These are phyloP conservation scores for Ophiocordyceps camponoti-leonardi DNA, from an alignment of 2,329 filamentous ascomycete species.

Conservation along the genomic window DNA sequence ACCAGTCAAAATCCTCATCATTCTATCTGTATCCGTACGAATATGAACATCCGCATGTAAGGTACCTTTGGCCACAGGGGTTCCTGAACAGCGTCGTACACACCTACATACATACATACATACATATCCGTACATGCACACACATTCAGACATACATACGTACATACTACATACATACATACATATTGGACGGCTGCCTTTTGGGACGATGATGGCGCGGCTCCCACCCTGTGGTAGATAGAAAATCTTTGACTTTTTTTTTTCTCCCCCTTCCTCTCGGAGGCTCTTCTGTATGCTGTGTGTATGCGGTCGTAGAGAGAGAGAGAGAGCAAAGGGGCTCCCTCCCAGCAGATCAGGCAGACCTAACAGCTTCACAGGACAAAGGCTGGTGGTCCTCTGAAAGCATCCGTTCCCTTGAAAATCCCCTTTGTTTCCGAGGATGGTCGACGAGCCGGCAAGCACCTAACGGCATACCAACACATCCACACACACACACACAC, in stretches of 20 bases:
- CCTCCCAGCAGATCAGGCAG: background rate
- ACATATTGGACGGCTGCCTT: too few species aligned
- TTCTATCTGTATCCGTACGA: background rate
- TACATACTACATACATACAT: too few species aligned
- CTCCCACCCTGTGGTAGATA: too few species aligned
- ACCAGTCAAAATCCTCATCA: background rate
- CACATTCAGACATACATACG: too few species aligned
- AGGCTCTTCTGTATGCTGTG: too few species aligned
- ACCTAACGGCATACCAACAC: background rate
- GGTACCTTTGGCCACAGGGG: background rate
- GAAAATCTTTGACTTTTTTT: too few species aligned
- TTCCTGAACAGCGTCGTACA: background rate
- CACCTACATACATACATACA: too few species aligned
- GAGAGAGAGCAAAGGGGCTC: background rate
- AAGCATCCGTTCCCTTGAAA: background rate
- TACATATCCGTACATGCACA: too few species aligned
- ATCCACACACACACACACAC: background rate
- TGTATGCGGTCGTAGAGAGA: too few species aligned
- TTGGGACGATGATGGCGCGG: too few species aligned
- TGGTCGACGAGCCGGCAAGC: background rate
- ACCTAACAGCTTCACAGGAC: background rate
- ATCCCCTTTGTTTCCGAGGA: background rate
- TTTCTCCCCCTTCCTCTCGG: too few species aligned
- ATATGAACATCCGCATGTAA: background rate
- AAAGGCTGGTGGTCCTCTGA: too few species aligned